Conservation (phyloP, 2,329 filamentous ascomycete genomes). For the Colletotrichum sp. region DNA sequence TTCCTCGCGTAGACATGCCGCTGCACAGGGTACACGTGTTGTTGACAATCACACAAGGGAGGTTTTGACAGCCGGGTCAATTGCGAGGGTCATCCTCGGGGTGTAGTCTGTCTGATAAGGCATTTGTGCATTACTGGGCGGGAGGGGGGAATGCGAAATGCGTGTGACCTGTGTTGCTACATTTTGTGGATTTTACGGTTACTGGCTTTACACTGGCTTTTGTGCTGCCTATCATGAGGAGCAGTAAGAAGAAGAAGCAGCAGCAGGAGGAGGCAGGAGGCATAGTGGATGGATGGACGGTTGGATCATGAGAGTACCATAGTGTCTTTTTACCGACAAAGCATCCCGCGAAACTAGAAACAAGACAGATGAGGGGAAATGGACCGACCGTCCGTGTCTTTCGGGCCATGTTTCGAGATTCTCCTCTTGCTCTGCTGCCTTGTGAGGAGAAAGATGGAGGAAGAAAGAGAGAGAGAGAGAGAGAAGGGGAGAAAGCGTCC, state of each 20-base stretch:
- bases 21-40: neutral
- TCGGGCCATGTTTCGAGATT: conserved; percentile 12
- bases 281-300: neutral
- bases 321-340: neutral
- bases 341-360: neutral
- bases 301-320: neutral
- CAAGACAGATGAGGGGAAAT: neutral
- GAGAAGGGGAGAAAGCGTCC: neutral
- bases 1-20: neutral
- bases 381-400: neutral
- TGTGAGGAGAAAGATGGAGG: neutral
- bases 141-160: neutral
- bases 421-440: neutral
- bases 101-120: neutral
- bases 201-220: neutral
- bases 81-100: neutral
- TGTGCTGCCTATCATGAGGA: neutral
- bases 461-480: neutral
- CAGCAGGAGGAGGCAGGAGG: neutral
- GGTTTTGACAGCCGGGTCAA: neutral
- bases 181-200: neutral
- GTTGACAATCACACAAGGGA: neutral
- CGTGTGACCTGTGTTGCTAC: neutral
- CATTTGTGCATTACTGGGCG: neutral
- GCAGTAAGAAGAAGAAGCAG: neutral